Base-by-base conservation (phyloP, 73 alveolate species). In the Diophrys sp. region DNA sequence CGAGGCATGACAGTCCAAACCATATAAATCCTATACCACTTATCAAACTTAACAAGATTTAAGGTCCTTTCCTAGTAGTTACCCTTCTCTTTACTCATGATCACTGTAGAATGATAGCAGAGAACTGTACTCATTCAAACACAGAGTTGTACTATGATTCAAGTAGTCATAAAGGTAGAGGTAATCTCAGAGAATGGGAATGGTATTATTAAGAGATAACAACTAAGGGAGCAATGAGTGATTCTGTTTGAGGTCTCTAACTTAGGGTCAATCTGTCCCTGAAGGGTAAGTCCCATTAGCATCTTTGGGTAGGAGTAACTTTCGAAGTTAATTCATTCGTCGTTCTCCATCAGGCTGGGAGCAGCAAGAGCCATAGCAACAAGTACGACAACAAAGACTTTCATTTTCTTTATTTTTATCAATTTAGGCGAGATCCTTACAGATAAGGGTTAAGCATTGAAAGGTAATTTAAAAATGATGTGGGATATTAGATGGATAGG, bases 1-100 rank as follows among this genome's bases (percentile, higher is more conserved):
- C 89, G 94, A 54, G 99, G 99, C 1, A 96, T 94, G 81, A 90
- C 99, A n/a, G 93, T 96, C 32, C 90, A 92, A 85, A 93, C 99
- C 34, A 90, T 96, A 33, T 91, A 96, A 26, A 93, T 94, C 28
- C 87, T 94, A 34, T 92, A 92, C 23, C 96, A 94, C 73, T 87
- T 0, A 57, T 56, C 30, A 81, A 68, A 34, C 76, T 55, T n/a
- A 62, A 57, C 28, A 69, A 32, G 56, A 67, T 82, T 33, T 56
- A 73, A 79, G 99, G 99, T 0, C 99, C 99, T 0, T 95, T 89
- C 75, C 82, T 94, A 66, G 77, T 93, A 5, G 54, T 95, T 23
- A 98, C 99, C 1, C 99, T 98, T 14, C 81, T 95, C n/a, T 71
- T 95, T 0, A 95, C 99, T 1, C 85, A 93, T 14, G 93, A 91